phyloP scores from a whole-genome alignment of 768 basidiomycete genomes.

The Russula foetens region DNA sequence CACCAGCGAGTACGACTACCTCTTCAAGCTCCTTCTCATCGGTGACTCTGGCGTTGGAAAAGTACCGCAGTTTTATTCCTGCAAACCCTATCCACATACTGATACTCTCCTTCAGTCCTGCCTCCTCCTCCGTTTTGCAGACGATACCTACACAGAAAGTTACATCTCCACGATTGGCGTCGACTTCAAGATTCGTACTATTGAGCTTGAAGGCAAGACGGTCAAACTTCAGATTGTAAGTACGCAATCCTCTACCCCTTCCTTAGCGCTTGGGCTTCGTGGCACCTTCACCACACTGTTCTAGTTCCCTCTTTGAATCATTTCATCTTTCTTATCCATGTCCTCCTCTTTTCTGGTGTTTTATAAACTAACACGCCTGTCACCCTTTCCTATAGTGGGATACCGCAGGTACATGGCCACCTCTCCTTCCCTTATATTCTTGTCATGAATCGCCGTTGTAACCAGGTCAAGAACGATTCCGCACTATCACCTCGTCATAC shows the following conservation, averaged over 20 bases:
- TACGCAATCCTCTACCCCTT: conserved; percentile 11
- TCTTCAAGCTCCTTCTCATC: conserved; percentile 93
- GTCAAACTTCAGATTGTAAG: conserved; percentile 98
- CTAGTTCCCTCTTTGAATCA: neutral
- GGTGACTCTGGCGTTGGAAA: conserved; percentile 95
- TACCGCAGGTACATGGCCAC: conserved; percentile 63
- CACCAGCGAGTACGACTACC: conserved; percentile 91
- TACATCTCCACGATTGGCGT: conserved; percentile 98
- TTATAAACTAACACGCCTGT: conserved; percentile 19
- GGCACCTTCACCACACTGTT: neutral
- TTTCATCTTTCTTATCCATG: neutral
- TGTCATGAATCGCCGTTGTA: conserved; percentile 3
- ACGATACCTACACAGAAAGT: conserved; percentile 96
- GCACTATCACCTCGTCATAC: conserved; percentile 99
- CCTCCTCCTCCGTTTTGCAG: conserved; percentile 84
- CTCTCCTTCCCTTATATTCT: neutral
- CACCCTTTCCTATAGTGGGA: conserved; percentile 65
- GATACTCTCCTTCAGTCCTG: conserved; percentile 59
- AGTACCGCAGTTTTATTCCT: conserved; percentile 35
- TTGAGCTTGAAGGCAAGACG: conserved; percentile 96
- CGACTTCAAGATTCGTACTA: conserved; percentile 98
- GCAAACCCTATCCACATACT: conserved; percentile 3
- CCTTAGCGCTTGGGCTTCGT: neutral
- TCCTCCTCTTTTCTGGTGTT: neutral
- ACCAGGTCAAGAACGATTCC: conserved; percentile 92